Conservation (phyloP, 495 filamentous ascomycete genomes). For the Penicillium ucsense region DNA sequence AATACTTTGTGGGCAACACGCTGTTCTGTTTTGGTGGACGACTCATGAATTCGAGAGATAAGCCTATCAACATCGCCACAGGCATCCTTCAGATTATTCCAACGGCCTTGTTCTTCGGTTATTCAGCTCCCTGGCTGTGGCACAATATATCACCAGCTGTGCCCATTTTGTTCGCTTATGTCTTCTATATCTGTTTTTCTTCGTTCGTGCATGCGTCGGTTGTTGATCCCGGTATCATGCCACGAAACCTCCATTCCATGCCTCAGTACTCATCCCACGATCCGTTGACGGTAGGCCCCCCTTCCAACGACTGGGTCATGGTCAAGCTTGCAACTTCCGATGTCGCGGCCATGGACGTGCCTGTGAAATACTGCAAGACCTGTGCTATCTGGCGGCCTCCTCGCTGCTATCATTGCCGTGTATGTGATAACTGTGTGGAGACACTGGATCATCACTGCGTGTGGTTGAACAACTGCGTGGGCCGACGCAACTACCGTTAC, state of each 20-base stretch:
- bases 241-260: constrained; percentile 69
- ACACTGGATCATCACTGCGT: constrained; percentile 98
- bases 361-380: constrained; percentile 93
- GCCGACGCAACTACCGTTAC: constrained; percentile 94
- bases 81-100: constrained; percentile 70
- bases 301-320: constrained; percentile 83
- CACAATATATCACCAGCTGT: constrained; percentile 83
- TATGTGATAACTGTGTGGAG: constrained; percentile 95
- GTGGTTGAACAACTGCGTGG: constrained; percentile 98
- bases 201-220: constrained; percentile 89
- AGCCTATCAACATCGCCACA: constrained; percentile 87
- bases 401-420: constrained; percentile 87
- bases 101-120: constrained; percentile 70
- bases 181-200: constrained; percentile 81
- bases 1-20: constrained; percentile 90
- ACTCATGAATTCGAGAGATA: constrained; percentile 76
- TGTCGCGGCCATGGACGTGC: constrained; percentile 87
- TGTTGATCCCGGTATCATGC: constrained; percentile 84
- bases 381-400: constrained; percentile 96
- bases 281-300: constrained; percentile 67
- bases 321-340: constrained; percentile 65
- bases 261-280: constrained; percentile 55
- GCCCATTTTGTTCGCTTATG: constrained; percentile 80
- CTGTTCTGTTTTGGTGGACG: constrained; percentile 79
- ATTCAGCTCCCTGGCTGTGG: constrained; percentile 89